These are phyloP conservation scores for Clavaria fumosa DNA, from an alignment of 768 basidiomycete species.

Conservation along the genomic window DNA sequence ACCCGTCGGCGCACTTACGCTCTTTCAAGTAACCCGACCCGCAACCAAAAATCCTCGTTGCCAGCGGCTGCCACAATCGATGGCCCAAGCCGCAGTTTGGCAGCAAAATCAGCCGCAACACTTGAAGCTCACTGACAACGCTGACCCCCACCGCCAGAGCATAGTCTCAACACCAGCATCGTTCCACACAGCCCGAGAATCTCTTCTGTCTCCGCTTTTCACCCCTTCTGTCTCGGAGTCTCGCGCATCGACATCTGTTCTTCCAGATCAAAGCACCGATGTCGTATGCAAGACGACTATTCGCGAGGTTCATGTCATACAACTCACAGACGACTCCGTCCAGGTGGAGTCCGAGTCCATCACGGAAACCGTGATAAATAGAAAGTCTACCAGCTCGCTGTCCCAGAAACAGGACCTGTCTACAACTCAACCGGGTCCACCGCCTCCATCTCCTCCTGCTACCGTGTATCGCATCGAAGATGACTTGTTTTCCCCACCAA, in stretches of 20 bases:
- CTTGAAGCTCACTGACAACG: too few relatives aligned
- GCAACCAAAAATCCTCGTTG: too few relatives aligned
- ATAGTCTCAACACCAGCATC: background rate
- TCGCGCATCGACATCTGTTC: background rate
- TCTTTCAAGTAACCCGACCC: too few relatives aligned
- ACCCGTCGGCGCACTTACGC: too few relatives aligned
- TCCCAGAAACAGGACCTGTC: conserved; percentile 12
- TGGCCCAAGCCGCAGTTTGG: too few relatives aligned
- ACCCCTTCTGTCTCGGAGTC: background rate
- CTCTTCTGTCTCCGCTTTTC: background rate
- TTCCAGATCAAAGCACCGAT: background rate
- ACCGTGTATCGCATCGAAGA: conserved; percentile 18
- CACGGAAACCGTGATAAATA: conserved; percentile 20
- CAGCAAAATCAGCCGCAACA: too few relatives aligned
- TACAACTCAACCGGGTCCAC: conserved; percentile 29
- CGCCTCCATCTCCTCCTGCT: conserved; percentile 33
- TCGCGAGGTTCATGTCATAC: conserved; percentile 36
- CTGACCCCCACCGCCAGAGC: background rate
- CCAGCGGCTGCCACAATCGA: too few relatives aligned
- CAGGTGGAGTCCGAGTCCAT: conserved; percentile 25
- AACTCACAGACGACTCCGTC: conserved; percentile 34
- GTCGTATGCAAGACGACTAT: background rate
- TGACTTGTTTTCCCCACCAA: conserved; percentile 7
- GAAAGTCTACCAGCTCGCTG: conserved; percentile 21
- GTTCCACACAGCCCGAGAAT: background rate